Conservation (phyloP, 352 stramenopile genomes). For the Phytophthora europaea region DNA sequence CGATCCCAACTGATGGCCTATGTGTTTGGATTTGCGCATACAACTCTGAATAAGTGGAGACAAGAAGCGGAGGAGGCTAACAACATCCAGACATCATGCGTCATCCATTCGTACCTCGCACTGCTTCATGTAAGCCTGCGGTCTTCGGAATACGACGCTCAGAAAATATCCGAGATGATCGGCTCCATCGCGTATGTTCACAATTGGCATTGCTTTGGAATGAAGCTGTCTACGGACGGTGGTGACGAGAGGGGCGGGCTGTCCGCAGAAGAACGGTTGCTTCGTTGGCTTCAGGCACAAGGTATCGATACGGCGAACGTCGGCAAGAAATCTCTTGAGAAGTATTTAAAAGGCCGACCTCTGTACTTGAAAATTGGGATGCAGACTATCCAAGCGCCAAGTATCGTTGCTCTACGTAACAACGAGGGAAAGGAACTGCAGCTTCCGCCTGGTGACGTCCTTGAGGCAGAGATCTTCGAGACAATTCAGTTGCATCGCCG, state of each 20-base stretch:
- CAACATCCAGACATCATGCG: conserved; percentile 84
- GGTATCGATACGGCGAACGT: conserved; percentile 91
- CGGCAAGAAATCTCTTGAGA: conserved; percentile 80
- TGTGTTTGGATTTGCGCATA: conserved; percentile 73
- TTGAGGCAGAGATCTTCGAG: conserved; percentile 90
- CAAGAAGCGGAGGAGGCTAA: conserved; percentile 75
- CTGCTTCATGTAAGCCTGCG: conserved; percentile 80
- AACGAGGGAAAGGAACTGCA: conserved; percentile 68
- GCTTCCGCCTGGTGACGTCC: conserved; percentile 82
- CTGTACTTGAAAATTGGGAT: conserved; percentile 91
- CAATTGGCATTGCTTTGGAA: conserved; percentile 94
- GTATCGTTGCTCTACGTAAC: conserved; percentile 72
- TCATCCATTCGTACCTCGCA: conserved; percentile 88
- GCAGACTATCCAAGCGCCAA: conserved; percentile 90
- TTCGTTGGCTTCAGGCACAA: conserved; percentile 92
- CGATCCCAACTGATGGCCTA: conserved; percentile 69
- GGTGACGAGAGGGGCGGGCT: conserved; percentile 55
- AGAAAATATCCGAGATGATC: conserved; percentile 78
- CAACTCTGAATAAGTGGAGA: conserved; percentile 84
- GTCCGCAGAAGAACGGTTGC: conserved; percentile 77
- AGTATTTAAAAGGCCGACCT: conserved; percentile 87
- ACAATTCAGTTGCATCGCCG: conserved; percentile 86
- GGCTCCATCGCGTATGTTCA: conserved; percentile 89
- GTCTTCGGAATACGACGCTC: conserved; percentile 69
- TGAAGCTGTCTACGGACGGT: conserved; percentile 76